A percentile compares a stretch with the other conserved stretches of the same genome.
Conservation (phyloP, 225 moss, liverwort and hornwort species). For the Physcomitrellopsis africana region DNA sequence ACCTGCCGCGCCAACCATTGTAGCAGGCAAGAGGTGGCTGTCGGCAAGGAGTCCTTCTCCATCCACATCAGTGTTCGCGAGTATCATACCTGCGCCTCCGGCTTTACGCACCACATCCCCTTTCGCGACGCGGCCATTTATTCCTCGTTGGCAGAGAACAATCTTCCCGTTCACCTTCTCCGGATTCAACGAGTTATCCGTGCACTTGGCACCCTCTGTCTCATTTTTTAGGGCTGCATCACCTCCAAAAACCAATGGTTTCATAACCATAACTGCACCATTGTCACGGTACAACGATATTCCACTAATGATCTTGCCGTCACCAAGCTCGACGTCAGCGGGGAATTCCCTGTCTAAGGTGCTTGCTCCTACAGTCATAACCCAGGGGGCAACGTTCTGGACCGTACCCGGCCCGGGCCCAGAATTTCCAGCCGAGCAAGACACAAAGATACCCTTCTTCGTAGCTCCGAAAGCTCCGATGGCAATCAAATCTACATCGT, state of each 20-base stretch:
- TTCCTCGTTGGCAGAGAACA: slow-evolving; percentile 57
- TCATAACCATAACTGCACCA: too few species aligned
- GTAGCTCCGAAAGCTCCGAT: slow-evolving; percentile 62
- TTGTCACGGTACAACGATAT: slow-evolving; percentile 10
- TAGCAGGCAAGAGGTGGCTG: slow-evolving; percentile 62
- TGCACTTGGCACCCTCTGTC: slow-evolving; percentile 27
- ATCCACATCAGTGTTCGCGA: not conserved
- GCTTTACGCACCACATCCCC: slow-evolving; percentile 48
- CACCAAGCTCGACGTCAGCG: slow-evolving; percentile 42
- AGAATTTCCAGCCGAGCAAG: slow-evolving; percentile 62
- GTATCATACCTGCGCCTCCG: slow-evolving; percentile 36
- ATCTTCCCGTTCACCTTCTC: slow-evolving; percentile 60
- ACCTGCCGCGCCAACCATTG: slow-evolving; percentile 20
- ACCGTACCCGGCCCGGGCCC: slow-evolving; percentile 54
- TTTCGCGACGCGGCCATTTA: slow-evolving; percentile 49
- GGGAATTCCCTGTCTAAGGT: slow-evolving; percentile 68
- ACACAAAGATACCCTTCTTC: slow-evolving; percentile 64
- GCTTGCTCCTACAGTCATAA: slow-evolving; percentile 72
- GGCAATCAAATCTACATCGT: slow-evolving; percentile 45
- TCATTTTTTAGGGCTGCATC: slow-evolving; percentile 6
- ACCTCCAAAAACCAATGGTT: not conserved
- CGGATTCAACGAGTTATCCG: slow-evolving; percentile 44
- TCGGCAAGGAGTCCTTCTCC: slow-evolving; percentile 26
- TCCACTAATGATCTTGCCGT: slow-evolving; percentile 27
- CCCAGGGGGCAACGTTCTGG: slow-evolving; percentile 72